Percentiles rank a stretch among this genome's conserved stretches.
These are phyloP conservation scores for Alternaria ethzedia DNA, from an alignment of 2,329 filamentous ascomycete genomes.

Conservation along the genomic window DNA sequence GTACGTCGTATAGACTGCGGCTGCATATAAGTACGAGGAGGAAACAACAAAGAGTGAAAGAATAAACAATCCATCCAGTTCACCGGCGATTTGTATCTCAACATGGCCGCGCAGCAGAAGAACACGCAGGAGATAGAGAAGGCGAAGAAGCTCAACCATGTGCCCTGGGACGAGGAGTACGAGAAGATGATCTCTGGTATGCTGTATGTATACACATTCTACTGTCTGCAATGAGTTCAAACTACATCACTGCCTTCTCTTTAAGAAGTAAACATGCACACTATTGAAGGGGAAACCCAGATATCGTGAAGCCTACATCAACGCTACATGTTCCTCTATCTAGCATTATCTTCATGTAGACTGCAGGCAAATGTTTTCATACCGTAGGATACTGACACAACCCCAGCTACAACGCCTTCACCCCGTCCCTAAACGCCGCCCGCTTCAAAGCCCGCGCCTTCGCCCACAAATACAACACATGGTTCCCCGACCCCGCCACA, in stretches of 20 bases:
- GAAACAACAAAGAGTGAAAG: neutral
- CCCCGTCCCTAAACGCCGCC: conserved; percentile 57
- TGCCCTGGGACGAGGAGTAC: conserved; percentile 66
- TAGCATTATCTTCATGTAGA: too few relatives aligned
- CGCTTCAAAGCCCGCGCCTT: conserved; percentile 63
- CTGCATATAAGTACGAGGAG: neutral
- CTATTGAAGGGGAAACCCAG: neutral
- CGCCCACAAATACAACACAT: conserved; percentile 65
- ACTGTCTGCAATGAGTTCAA: neutral
- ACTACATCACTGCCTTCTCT: neutral
- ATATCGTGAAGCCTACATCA: neutral
- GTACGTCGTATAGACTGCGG: neutral
- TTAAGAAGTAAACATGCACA: neutral
- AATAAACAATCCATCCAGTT: neutral
- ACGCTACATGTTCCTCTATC: neutral
- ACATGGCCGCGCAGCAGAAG: conserved; percentile 52
- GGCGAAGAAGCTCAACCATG: conserved; percentile 58
- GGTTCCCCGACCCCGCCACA: conserved; percentile 37
- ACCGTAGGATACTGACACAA: neutral
- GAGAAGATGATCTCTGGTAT: conserved; percentile 70
- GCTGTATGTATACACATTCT: conserved; percentile 52
- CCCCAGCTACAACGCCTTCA: conserved; percentile 58
- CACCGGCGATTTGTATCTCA: neutral
- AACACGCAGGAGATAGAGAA: conserved; percentile 53
- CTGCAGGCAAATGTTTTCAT: too few relatives aligned